These are phyloP conservation scores for Boletus mariae DNA, from an alignment of 1,284 basidiomycete genomes.

Conservation along the genomic window DNA sequence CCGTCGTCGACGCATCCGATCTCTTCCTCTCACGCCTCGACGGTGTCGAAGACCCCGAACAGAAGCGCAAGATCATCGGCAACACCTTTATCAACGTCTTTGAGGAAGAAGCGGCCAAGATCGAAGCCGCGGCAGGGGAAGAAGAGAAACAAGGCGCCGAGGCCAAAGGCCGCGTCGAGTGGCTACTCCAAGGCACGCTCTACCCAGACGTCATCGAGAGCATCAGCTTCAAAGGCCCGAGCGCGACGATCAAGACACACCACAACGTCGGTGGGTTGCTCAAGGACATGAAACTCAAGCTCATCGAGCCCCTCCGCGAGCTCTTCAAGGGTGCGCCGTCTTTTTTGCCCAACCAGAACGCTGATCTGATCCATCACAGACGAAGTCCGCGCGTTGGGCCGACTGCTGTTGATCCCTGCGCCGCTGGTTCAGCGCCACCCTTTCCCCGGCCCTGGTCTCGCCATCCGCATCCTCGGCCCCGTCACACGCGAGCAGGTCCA, in stretches of 20 bases:
- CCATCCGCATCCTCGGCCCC: conserved; percentile 97
- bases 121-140: conserved; percentile 82
- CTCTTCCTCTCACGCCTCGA: conserved; percentile 89
- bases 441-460: conserved; percentile 98
- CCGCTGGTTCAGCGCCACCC: conserved; percentile 96
- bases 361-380: conserved; percentile 47
- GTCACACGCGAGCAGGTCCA: conserved; percentile 92
- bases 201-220: conserved; percentile 99
- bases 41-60: conserved; percentile 93
- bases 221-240: conserved; percentile 99
- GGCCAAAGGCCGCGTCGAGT: conserved; percentile 90
- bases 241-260: conserved; percentile 99
- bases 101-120: conserved; percentile 87
- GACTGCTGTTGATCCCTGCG: conserved; percentile 87
- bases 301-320: conserved; percentile 97
- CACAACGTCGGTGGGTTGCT: conserved; percentile 98
- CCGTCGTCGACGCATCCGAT: conserved; percentile 93
- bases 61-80: conserved; percentile 98
- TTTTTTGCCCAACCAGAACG: not conserved
- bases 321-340: conserved; percentile 86
- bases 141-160: conserved; percentile 66
- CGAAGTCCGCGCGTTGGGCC: conserved; percentile 92
- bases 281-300: conserved; percentile 98
- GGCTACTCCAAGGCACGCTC: conserved; percentile 93
- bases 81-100: conserved; percentile 99